Base-by-base conservation (phyloP, 2,329 filamentous ascomycete genomes). In the Phaeosphaeria sp. region DNA sequence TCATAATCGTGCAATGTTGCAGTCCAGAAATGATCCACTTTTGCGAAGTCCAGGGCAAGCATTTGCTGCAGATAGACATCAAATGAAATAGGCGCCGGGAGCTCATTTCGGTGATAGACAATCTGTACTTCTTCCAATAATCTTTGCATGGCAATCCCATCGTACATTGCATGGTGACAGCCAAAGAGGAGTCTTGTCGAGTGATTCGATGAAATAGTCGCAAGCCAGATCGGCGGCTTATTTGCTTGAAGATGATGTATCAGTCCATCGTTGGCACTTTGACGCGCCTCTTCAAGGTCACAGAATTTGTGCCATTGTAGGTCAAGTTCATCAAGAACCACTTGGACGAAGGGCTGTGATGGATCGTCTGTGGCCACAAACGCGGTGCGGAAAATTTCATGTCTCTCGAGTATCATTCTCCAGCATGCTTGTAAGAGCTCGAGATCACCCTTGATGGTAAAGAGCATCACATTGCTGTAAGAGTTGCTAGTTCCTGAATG, bases 141-240 rank as follows among this genome's bases (percentile, higher is more conserved):
- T 8, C 83, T 81, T 0, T 83, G 80, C 68, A 97, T 89, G 0
- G 92, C 92, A 36, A 90, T 87, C 0, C 90, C 93, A 76, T 97
- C 93, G 67, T 97, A 96, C 0, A 97, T 80, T 1, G 92, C 91
- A 77, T 97, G 93, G 67, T 97, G 93, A 66, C 87, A 87, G 21
- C 80, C 80, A 48, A 89, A 78, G 2, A 83, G 63, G 6, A 86
- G 55, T 24, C 72, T 73, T 9, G 58, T 67, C 7, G 71, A 64
- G 6, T 63, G 50, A 1, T 57, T 64, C 24, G 58, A 42, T 13
- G 57, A 44, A 13, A 69, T 55, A 7, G 73, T 51, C 5, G 73
- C 74, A 24, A 81, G 67, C 21, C 67, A 68, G 27, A 79, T 69
- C 6, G 79, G 79, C n/a, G 76, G 74, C 39, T 61, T 59, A 18